Base-by-base conservation (phyloP, 495 filamentous ascomycete genomes). In the Ramalina intermedia region DNA sequence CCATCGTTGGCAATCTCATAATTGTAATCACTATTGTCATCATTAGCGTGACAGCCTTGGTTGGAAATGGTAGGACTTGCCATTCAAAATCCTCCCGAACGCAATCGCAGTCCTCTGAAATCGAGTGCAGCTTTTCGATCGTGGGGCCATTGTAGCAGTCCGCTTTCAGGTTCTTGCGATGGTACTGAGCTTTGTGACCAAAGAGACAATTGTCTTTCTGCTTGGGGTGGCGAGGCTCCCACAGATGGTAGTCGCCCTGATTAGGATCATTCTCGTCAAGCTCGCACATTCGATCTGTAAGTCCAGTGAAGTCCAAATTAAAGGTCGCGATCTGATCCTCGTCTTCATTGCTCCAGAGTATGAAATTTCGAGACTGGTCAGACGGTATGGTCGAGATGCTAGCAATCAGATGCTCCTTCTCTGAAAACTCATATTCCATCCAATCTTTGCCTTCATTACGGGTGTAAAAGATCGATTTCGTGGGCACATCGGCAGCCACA, bases 61-160 rank as follows among this genome's bases (percentile, higher is more conserved):
- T 44, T 16, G 23, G 26, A 36, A 26, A 42, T 6, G 39, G 29
- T 37, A 43, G 11, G 23, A 43, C 78, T 66, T 66, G 94, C 88
- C 91, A 99, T 75, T 99, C 93, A 65, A 80, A 99, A 66, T 99
- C 93, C 29, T 77, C 69, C 26, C 82, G 70, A 2, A 75, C 82
- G 62, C 93, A 99, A 48, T 75, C 69, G 69, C 93, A 99, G 60
- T 90, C 85, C 51, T 70, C 61, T 41, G 68, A 69, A 52, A 84
- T 70, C 52, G 69, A 67, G 66, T 87, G 84, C 3, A 87, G 67
- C 33, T 76, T 71, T 37, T 79, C 71, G 64, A 91, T 69, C 47
- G 70, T 71, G 21, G 64, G 72, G 46, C 82, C 79, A 54, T 94
- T 94, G 69, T 78, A 91, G 69, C 93, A 99, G 20, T 81, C 66